phyloP scores from a whole-genome alignment of 2,329 filamentous ascomycete genomes.

The Cercospora sesami region DNA sequence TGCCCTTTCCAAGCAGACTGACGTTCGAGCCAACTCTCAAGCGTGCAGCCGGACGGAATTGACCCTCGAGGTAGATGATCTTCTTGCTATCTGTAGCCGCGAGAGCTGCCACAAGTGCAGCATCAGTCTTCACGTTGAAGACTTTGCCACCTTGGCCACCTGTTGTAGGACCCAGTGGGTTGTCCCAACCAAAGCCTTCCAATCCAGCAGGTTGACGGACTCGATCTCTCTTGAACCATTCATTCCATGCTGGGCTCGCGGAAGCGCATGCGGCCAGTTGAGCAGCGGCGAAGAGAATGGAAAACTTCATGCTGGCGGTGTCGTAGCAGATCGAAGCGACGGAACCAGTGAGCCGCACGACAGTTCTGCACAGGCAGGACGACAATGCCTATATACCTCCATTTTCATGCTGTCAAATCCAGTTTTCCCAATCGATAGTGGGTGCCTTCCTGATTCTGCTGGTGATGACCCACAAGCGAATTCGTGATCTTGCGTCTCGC shows the following conservation, averaged over 20 bases:
- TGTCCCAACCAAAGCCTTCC: slow-evolving; percentile 29
- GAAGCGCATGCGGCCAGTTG: neutral
- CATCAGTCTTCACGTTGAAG: slow-evolving; percentile 40
- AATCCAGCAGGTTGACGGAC: slow-evolving; percentile 2
- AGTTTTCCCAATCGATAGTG: neutral
- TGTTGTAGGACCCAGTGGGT: slow-evolving; percentile 38
- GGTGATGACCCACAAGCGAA: neutral
- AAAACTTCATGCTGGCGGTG: slow-evolving; percentile 1
- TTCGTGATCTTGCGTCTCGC: neutral
- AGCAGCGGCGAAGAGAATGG: neutral
- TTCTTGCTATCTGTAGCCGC: slow-evolving; percentile 41
- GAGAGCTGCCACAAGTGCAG: slow-evolving; percentile 49
- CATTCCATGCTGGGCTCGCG: slow-evolving; percentile 2
- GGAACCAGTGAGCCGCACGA: neutral
- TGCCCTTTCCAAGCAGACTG: slow-evolving; percentile 44
- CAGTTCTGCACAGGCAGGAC: neutral
- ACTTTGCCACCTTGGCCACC: slow-evolving; percentile 42
- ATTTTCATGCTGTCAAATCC: neutral
- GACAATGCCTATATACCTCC: neutral
- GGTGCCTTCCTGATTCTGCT: neutral
- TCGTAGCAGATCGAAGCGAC: neutral
- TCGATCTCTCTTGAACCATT: neutral
- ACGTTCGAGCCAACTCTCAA: slow-evolving; percentile 51
- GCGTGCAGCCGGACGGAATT: slow-evolving; percentile 45
- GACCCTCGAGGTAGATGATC: slow-evolving; percentile 49